Base-by-base conservation (phyloP, 176 grass and related monocot genomes). In the Avena sativa region DNA sequence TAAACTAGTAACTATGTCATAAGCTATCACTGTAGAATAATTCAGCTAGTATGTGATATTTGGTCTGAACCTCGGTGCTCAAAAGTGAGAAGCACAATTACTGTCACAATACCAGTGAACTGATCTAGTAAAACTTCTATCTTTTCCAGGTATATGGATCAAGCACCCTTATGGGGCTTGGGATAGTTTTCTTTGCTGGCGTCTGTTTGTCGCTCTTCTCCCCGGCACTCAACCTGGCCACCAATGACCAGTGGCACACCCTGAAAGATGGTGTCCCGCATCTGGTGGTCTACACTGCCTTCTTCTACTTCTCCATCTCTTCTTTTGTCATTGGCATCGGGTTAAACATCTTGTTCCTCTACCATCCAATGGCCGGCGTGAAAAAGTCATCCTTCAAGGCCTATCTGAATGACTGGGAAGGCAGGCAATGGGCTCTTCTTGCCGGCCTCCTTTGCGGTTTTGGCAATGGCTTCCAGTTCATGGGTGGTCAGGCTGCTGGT, bases 401-500 rank as follows among this genome's bases (percentile, higher is more conserved):
- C 21, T 99, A 99, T 66, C 81, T 99, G 58, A 89, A 88, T 2
- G 94, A 99, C 62, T 99, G 97, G 97, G 78, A 96, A 3, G 94
- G 97, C 73, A 94, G 97, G 83, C 92, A 92, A 9, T 99, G 97
- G 97, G 97, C 97, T 69, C 89, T 99, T 63, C 85, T 96, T 6
- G 97, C 94, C 0, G 94, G 97, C 11, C 44, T 99, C 20, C 85
- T 99, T 20, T 96, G 94, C 23, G 94, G 97, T 14, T 91, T 98
- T 14, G 97, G 97, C n/a, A 98, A 98, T 73, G 97, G 97, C 10
- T 96, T 98, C 71, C 97, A 96, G 80, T 98, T 98, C 90, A 98
- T 96, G 97, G 97, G 97, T 7, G 97, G 97, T 3, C 93, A 98
- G 77, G 97, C 97, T 83, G 97, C 94, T 40, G 94, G 97, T 13